These are phyloP conservation scores for Mucor racemosus DNA, from an alignment of 371 early-diverging fungal species.

Conservation along the genomic window DNA sequence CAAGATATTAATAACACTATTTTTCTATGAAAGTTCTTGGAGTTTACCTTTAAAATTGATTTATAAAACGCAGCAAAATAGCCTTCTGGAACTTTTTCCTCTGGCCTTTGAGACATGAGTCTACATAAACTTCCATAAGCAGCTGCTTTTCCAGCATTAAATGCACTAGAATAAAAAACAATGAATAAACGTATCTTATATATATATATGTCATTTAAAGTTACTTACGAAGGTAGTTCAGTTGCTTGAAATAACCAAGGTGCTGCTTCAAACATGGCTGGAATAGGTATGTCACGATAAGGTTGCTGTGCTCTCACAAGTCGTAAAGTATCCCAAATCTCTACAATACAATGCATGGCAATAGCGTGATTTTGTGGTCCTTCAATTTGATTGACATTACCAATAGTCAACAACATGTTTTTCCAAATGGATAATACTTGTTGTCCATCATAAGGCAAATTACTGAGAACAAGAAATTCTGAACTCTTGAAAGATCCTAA, in stretches of 20 bases:
- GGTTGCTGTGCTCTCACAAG: constrained; percentile 62
- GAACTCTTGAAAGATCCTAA: constrained; percentile 47
- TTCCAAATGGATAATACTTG: constrained; percentile 64
- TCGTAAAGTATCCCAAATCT: constrained; percentile 70
- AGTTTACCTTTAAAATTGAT: constrained; percentile 58
- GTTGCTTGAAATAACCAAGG: constrained; percentile 74
- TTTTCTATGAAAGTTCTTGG: background rate
- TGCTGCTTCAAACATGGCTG: constrained; percentile 67
- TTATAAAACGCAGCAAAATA: constrained; percentile 74
- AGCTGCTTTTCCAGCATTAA: constrained; percentile 57
- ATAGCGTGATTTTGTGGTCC: constrained; percentile 66
- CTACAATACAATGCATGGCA: constrained; percentile 71
- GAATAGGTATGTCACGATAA: constrained; percentile 55
- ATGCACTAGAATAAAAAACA: constrained; percentile 39
- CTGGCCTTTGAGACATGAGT: constrained; percentile 74
- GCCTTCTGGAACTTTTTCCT: constrained; percentile 60
- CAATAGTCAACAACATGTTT: constrained; percentile 72
- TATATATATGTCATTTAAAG: background rate
- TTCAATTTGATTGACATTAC: constrained; percentile 68
- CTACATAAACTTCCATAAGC: constrained; percentile 76
- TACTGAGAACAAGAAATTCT: constrained; percentile 52
- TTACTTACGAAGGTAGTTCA: constrained; percentile 56
- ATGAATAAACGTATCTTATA: background rate
- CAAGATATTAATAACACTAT: background rate
- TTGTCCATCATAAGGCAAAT: constrained; percentile 44